Evolutionary conservation across 257 asterid genomes (phyloP).

Genomic region (Leonotis leonurus): DNA sequence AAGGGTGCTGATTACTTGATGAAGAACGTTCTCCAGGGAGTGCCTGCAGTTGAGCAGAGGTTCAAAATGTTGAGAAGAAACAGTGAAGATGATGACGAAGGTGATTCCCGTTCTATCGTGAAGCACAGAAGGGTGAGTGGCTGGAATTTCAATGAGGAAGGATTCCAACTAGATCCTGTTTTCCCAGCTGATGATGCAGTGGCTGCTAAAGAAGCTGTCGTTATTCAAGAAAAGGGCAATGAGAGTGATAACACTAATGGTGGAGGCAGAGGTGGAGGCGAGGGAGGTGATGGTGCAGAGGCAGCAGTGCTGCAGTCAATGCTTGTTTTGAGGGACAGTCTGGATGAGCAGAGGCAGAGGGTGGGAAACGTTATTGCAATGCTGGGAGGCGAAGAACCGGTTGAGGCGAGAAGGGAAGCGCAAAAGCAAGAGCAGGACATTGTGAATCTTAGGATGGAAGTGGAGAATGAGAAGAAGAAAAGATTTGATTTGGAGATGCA

Average conservation of each 20-base stretch:
- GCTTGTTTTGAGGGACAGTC: conserved; percentile 38
- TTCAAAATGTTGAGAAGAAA: conserved; percentile 10
- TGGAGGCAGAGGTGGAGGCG: background rate
- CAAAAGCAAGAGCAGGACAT: conserved; percentile 36
- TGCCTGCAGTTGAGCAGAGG: conserved; percentile 66
- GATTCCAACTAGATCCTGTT: conserved; percentile 66
- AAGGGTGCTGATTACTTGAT: conserved; percentile 52
- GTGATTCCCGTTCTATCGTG: background rate
- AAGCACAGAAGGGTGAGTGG: conserved; percentile 79
- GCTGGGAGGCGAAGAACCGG: conserved; percentile 25
- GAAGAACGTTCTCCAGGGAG: conserved; percentile 53
- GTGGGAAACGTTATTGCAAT: conserved; percentile 41
- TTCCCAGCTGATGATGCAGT: conserved; percentile 27
- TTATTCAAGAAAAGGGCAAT: conserved; percentile 19
- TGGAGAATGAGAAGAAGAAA: conserved; percentile 58
- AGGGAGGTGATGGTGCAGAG: conserved; percentile 7
- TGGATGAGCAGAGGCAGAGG: conserved; percentile 47
- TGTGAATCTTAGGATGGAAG: conserved; percentile 34
- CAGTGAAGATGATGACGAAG: conserved; percentile 19
- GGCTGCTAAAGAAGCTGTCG: background rate
- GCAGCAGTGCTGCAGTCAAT: conserved; percentile 36
- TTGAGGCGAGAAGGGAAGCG: conserved; percentile 37
- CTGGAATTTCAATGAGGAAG: conserved; percentile 74
- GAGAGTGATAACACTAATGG: conserved; percentile 13
- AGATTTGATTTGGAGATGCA: conserved; percentile 44